Evolutionary conservation across 2,329 filamentous ascomycete genomes (phyloP), one percentile per base, ranked within the genome.

Genomic region (Aspergillus persii): DNA sequence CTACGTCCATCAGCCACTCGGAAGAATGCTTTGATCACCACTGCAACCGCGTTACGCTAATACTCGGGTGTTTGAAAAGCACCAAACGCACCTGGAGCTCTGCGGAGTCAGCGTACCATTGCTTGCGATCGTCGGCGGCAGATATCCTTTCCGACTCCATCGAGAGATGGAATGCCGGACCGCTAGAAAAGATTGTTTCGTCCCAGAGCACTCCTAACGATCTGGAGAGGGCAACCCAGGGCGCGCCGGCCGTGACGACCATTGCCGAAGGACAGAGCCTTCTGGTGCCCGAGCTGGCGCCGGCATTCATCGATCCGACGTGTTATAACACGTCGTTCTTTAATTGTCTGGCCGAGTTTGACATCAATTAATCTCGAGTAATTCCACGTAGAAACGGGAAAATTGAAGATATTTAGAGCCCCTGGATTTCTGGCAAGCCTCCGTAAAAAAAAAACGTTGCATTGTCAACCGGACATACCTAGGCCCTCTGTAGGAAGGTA

Each of bases 11-110:
- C 6, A 71, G 66, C n/a, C 73, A 75, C 52, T 70, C 68, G 2
- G 64, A 69, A 23, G 73, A 75, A n/a, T 75, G 73, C 49, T 71
- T 71, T n/a, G 73, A 75, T 30, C 73, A 75, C 33, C 73, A 75
- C 50, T 71, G 68, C 29, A 75, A 75, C 49, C 69, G 73, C n/a
- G 71, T 75, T 3, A 69, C 69, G 8, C 67, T 75, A 3, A 68
- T 75, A 6, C 67, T 75, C 6, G 73, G 73, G 1, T 74, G 71
- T 48, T 57, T 75, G 27, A 75, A 75, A 51, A 68, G 65, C 23
- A 66, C 69, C 15, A 68, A 66, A 18, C 61, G 65, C 7, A 75
- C 65, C 6, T 74, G 73, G 73, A 58, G 61, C 41, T 57, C 74
- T 3, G 72, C 71, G 3, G 65, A 70, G 33, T 56, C 64, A 23